A percentile compares a stretch with the other conserved stretches of the same genome.
Evolutionary conservation across 164 flowering plant genomes (phyloP).

Genomic region (Dillenia turbinata): DNA sequence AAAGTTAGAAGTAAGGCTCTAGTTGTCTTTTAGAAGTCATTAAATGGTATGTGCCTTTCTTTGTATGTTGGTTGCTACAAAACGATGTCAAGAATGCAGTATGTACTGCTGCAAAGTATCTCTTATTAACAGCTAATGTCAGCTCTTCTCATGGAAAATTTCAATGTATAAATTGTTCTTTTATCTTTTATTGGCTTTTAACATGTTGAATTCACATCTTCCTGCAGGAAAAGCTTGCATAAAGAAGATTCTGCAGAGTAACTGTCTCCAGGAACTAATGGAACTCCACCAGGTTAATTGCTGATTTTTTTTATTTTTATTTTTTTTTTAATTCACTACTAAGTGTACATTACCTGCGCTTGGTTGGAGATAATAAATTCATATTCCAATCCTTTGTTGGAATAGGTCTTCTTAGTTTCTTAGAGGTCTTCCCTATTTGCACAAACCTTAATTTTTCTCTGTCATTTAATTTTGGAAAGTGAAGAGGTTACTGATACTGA

Average conservation of each 20-base stretch:
- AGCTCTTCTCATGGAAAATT: no score
- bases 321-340: not conserved
- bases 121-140: no score
- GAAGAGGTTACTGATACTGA: constrained; percentile 97
- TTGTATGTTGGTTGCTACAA: no score
- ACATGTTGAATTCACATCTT: not conserved
- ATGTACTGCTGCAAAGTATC: no score
- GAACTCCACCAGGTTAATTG: constrained; percentile 85
- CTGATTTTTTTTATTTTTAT: not conserved
- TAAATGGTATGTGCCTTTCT: no score
- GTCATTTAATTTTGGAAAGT: constrained; percentile 53
- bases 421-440: not conserved
- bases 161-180: no score
- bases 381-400: no score
- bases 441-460: constrained; percentile 4
- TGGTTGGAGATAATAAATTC: not conserved
- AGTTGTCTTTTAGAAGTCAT: no score
- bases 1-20: no score
- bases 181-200: no score
- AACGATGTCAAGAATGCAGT: no score
- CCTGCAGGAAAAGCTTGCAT: constrained; percentile 91
- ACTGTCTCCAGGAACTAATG: constrained; percentile 98
- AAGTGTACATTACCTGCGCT: no score
- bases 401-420: not conserved
- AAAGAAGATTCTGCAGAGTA: constrained; percentile 91